phyloP scores from a whole-genome alignment of 2,329 filamentous ascomycete genomes.

The Microascus cirrosus region DNA sequence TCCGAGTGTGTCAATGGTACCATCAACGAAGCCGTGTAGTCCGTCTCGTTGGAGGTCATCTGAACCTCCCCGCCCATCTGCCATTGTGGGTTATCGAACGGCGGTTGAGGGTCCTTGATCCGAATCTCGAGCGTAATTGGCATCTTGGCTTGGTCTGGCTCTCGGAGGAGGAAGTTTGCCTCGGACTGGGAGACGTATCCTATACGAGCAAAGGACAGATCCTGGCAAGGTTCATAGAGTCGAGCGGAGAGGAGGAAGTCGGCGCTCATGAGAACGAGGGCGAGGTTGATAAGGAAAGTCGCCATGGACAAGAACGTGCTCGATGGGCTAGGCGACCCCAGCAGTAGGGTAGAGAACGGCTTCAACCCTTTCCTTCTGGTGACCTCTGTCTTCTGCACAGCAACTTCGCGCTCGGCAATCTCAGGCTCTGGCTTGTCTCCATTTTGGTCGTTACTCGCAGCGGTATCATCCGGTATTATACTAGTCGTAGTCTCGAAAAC shows the following conservation, averaged over 20 bases:
- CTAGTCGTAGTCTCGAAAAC: slow-evolving; percentile 40
- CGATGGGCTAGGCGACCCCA: slow-evolving; percentile 64
- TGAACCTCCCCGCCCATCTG: slow-evolving; percentile 53
- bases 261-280: slow-evolving; percentile 55
- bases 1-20: slow-evolving; percentile 54
- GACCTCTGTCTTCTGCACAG: slow-evolving; percentile 51
- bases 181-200: slow-evolving; percentile 76
- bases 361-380: slow-evolving; percentile 45
- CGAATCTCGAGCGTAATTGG: slow-evolving; percentile 63
- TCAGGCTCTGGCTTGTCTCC: background rate
- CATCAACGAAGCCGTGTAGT: slow-evolving; percentile 65
- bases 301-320: slow-evolving; percentile 53
- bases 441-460: background rate
- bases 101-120: slow-evolving; percentile 36
- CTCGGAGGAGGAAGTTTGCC: slow-evolving; percentile 73
- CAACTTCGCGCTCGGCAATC: slow-evolving; percentile 31
- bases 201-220: slow-evolving; percentile 75
- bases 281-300: slow-evolving; percentile 62
- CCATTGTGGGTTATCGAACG: slow-evolving; percentile 51
- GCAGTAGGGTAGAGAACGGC: slow-evolving; percentile 55
- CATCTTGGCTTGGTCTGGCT: slow-evolving; percentile 64
- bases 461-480: slow-evolving; percentile 23
- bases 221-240: slow-evolving; percentile 55
- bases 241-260: slow-evolving; percentile 72
- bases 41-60: slow-evolving; percentile 62